Base-by-base conservation (phyloP, 2,329 filamentous ascomycete species). In the Aureobasidium sp. region DNA sequence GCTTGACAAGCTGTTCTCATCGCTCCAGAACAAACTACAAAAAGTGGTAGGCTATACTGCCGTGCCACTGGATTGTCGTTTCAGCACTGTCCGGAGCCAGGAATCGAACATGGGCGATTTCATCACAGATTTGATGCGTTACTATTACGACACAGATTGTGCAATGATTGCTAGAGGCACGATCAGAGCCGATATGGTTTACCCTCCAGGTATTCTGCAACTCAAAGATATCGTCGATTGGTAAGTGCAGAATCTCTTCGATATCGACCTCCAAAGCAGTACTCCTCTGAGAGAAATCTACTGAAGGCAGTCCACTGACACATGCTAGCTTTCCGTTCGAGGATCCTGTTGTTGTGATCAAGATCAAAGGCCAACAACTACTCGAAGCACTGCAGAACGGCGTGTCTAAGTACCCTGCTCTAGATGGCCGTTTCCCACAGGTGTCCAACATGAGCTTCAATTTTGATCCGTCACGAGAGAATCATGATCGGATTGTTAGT, bases 91-190 rank as follows among this genome's bases (percentile, higher is more conserved):
- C 0, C 82, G 91, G 12, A 78, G 84, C 23, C 80, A 78, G 50
- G 91, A 96, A 74, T 91, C 88, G 61, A 97, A 96, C 70, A 77
- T 95, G 15, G 91, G 89, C 1, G 96, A 96, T 74, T 95, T 95
- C 72, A 88, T 96, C 3, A 94, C 89, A 74, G 91, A 97, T 71
- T 82, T 97, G 27, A 96, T 96, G 90, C 84, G 90, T 8, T 85
- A 85, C 64, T 88, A 95, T 71, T 91, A 96, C 71, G 77, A 80
- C 5, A 86, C 89, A 0, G 92, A 96, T 68, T 95, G 90, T 70
- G 84, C 86, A 34, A 80, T 96, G 65, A 94, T 96, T 86, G 90
- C 89, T 0, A 83, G 88, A 0, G 91, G 91, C 0, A 96, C 91
- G 0, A 90, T 96, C 59, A 84, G 91, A 15, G 91, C 91, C 1